Conservation (phyloP, 1,284 basidiomycete genomes). For the Trichosporon sp. region DNA sequence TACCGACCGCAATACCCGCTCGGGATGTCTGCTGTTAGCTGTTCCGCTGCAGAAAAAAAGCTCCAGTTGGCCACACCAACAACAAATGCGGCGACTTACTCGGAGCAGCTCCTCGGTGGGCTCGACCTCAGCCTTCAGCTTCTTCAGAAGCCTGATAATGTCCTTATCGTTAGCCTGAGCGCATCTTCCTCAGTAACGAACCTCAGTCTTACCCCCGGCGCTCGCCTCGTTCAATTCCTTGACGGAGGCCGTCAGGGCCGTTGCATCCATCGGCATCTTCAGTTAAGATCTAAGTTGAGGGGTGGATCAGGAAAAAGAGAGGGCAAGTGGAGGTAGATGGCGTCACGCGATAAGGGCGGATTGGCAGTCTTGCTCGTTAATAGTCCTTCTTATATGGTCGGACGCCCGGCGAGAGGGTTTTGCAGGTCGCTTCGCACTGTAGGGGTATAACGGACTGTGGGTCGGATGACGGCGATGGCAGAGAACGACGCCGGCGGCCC, state of each 20-base stretch:
- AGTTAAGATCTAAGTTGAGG: background rate
- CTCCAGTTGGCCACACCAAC: background rate
- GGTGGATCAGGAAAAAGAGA: background rate
- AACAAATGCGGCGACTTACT: conserved; percentile 57
- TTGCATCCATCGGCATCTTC: conserved; percentile 30
- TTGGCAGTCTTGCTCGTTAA: background rate
- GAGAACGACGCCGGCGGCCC: background rate
- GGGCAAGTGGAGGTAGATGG: conserved; percentile 1
- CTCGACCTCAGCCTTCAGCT: conserved; percentile 69
- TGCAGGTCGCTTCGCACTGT: background rate
- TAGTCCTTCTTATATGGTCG: background rate
- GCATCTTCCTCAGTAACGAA: conserved; percentile 49
- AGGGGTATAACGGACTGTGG: background rate
- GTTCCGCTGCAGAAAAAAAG: background rate
- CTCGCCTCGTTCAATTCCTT: conserved; percentile 57
- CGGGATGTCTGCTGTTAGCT: conserved; percentile 55
- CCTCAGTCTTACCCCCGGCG: conserved; percentile 66
- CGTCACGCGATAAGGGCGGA: background rate
- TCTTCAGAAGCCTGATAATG: conserved; percentile 61
- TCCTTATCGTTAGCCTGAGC: conserved; percentile 53
- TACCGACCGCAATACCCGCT: conserved; percentile 86
- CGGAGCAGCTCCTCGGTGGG: conserved; percentile 82
- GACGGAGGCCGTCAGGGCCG: conserved; percentile 27
- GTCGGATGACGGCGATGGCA: background rate
- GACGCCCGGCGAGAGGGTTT: background rate